A percentile compares a stretch with the other conserved stretches of the same genome.
These are phyloP conservation scores for Globisporangium spinosum DNA, from an alignment of 352 stramenopile genomes.

Conservation along the genomic window DNA sequence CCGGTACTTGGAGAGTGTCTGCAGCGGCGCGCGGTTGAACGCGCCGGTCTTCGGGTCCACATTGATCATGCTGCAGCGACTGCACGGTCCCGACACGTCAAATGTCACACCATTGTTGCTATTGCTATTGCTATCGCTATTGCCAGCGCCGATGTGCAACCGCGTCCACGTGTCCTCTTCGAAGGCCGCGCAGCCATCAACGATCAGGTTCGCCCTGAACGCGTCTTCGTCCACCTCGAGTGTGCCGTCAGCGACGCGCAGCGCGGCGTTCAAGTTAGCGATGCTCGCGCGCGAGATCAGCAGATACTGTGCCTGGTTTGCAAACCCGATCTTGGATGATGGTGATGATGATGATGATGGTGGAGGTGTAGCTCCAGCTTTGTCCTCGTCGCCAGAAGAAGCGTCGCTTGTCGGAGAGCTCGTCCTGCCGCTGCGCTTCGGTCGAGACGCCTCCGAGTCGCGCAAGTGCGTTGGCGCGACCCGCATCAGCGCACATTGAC, in stretches of 20 bases:
- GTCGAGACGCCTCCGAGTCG: conserved; percentile 19
- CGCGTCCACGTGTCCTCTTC: conserved; percentile 69
- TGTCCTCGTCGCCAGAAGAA: background rate
- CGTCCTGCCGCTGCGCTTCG: conserved; percentile 5
- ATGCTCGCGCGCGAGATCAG: conserved; percentile 61
- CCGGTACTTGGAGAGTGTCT: conserved; percentile 71
- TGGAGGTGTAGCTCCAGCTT: background rate
- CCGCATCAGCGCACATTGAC: conserved; percentile 66
- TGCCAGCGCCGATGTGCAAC: conserved; percentile 27
- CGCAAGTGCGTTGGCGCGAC: conserved; percentile 46
- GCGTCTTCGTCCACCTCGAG: conserved; percentile 49
- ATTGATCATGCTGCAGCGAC: conserved; percentile 83
- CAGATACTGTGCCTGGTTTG: conserved; percentile 70
- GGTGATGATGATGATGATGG: background rate
- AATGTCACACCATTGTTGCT: conserved; percentile 26
- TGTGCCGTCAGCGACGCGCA: conserved; percentile 26
- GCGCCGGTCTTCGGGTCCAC: conserved; percentile 66
- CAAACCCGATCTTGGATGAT: conserved; percentile 57
- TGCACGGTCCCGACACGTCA: conserved; percentile 62
- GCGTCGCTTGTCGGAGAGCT: conserved; percentile 12
- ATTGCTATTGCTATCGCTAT: background rate
- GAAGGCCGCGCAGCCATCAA: conserved; percentile 63
- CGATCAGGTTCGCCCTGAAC: conserved; percentile 72
- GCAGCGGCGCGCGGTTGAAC: conserved; percentile 52
- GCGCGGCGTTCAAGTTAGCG: conserved; percentile 40